A percentile compares a stretch with the other conserved stretches of the same genome.
Conservation (phyloP, 1,284 basidiomycete genomes). For the Naganishia liquefaciens region DNA sequence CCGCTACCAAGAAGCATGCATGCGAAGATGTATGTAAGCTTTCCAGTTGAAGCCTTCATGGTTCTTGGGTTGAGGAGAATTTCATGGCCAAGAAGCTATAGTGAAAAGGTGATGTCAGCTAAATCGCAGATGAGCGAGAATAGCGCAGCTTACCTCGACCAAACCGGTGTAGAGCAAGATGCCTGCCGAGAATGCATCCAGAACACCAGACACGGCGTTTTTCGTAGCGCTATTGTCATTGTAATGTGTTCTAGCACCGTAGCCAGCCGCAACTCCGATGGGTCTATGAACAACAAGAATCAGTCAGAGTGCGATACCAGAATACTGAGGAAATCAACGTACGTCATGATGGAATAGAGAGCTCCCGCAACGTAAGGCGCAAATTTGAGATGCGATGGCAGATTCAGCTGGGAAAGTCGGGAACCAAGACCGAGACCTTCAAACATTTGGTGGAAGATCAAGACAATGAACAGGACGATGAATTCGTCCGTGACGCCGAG, state of each 20-base stretch:
- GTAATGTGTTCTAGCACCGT: constrained; percentile 78
- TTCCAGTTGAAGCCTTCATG: constrained; percentile 65
- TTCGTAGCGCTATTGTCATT: constrained; percentile 74
- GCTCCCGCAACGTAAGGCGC: constrained; percentile 67
- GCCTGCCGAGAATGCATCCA: constrained; percentile 83
- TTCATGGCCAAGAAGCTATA: constrained; percentile 81
- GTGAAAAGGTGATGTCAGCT: constrained; percentile 16
- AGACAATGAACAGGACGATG: constrained; percentile 80
- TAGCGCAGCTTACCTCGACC: constrained; percentile 65
- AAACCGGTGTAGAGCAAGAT: constrained; percentile 86
- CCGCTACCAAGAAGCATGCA: constrained; percentile 76
- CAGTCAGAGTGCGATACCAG: background rate
- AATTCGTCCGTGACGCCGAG: constrained; percentile 82
- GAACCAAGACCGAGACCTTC: constrained; percentile 89
- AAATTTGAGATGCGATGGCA: constrained; percentile 64
- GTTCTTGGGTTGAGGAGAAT: constrained; percentile 85
- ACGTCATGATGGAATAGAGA: constrained; percentile 77
- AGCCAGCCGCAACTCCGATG: constrained; percentile 67
- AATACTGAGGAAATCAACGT: constrained; percentile 60
- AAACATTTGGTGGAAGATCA: constrained; percentile 90
- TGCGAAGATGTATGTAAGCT: constrained; percentile 67
- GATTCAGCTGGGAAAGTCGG: constrained; percentile 70
- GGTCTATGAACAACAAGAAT: constrained; percentile 33
- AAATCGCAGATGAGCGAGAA: constrained; percentile 14
- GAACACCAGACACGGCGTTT: constrained; percentile 75